phyloP scores from a whole-genome alignment of 2,329 filamentous ascomycete species.

The Chaetomium globosum region DNA sequence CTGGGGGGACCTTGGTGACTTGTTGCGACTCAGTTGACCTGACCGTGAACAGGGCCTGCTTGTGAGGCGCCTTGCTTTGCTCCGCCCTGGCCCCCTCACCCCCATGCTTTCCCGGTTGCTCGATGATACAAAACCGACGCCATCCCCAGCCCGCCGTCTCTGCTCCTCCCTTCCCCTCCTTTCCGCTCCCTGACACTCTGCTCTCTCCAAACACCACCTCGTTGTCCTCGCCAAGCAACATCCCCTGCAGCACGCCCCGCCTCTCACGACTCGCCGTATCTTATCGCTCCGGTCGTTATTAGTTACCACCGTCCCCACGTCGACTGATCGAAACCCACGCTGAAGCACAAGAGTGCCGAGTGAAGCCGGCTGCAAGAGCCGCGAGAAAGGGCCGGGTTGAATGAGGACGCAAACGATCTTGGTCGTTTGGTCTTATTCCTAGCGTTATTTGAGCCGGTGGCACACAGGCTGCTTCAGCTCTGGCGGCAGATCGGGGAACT shows the following conservation, averaged over 20 bases:
- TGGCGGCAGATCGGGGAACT: slow-evolving; percentile 5
- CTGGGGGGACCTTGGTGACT: slow-evolving; percentile 18
- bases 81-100: slow-evolving; percentile 31
- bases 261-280: slow-evolving; percentile 16
- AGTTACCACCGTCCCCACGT: slow-evolving; percentile 14
- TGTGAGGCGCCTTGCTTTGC: slow-evolving; percentile 30
- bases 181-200: slow-evolving; percentile 17
- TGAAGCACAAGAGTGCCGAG: background rate
- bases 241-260: slow-evolving; percentile 19
- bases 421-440: background rate
- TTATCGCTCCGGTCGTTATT: slow-evolving; percentile 21
- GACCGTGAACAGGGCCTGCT: slow-evolving; percentile 26
- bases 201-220: slow-evolving; percentile 17
- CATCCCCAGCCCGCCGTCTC: slow-evolving; percentile 30
- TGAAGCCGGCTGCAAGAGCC: background rate
- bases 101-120: slow-evolving; percentile 27
- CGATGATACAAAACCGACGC: slow-evolving; percentile 38
- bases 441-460: background rate
- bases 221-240: slow-evolving; percentile 16
- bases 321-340: background rate
- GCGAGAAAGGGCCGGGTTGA: background rate
- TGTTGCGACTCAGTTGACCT: slow-evolving; percentile 35
- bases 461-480: slow-evolving; percentile 6
- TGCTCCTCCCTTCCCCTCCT: slow-evolving; percentile 20
- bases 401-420: background rate